Conservation (phyloP, 2,329 filamentous ascomycete genomes). For the Aschersonia sp. region DNA sequence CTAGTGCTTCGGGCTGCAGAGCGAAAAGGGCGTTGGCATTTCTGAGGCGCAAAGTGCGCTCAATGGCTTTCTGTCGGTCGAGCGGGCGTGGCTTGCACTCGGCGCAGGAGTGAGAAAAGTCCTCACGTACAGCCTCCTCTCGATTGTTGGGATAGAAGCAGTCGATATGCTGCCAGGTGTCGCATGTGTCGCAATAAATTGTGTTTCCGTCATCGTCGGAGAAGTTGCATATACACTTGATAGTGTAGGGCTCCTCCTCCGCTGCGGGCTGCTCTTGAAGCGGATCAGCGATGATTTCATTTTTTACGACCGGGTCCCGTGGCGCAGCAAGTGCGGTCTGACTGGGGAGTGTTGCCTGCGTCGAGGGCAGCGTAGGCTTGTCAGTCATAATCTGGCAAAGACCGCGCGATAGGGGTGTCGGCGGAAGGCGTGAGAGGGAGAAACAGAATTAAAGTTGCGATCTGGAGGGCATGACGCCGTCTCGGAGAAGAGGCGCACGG, state of each 20-base stretch:
- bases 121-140: constrained; percentile 54
- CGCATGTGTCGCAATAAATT: constrained; percentile 88
- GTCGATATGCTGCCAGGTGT: constrained; percentile 96
- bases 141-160: constrained; percentile 77
- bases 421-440: constrained; percentile 20
- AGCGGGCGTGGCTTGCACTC: constrained; percentile 72
- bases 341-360: constrained; percentile 41
- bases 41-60: constrained; percentile 49
- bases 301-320: constrained; percentile 16
- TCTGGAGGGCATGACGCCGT: constrained; percentile 46
- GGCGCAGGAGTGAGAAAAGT: constrained; percentile 71
- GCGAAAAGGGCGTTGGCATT: constrained; percentile 21
- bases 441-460: constrained; percentile 31
- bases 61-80: constrained; percentile 59
- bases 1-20: constrained; percentile 26
- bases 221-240: constrained; percentile 95
- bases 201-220: constrained; percentile 94
- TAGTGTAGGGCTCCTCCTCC: constrained; percentile 77
- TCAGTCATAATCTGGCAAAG: constrained; percentile 47
- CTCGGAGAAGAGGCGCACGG: constrained; percentile 25
- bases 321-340: constrained; percentile 28
- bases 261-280: constrained; percentile 32
- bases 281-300: constrained; percentile 21
- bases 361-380: constrained; percentile 35
- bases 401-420: constrained; percentile 25